Percentiles rank a stretch among this genome's conserved stretches.
phyloP scores from a whole-genome alignment of 257 asterid genomes.

The Primulina eburnea region DNA sequence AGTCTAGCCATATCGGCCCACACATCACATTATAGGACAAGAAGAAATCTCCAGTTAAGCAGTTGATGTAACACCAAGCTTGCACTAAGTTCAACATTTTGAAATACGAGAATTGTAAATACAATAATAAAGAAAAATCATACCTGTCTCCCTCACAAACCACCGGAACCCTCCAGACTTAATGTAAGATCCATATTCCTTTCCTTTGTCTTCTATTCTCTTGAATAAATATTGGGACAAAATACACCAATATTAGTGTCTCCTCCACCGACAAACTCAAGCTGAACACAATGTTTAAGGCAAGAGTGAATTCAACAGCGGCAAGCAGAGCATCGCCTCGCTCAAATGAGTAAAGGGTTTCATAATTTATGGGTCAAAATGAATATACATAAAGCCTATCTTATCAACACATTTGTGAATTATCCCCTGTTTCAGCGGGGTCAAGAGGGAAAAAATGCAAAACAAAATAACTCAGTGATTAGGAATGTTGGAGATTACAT shows the following conservation, averaged over 20 bases:
- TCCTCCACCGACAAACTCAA: slow-evolving; percentile 9
- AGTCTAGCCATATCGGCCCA: not conserved
- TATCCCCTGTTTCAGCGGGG: not conserved
- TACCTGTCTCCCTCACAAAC: slow-evolving; percentile 99
- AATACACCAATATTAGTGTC: slow-evolving; percentile 23
- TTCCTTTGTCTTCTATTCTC: slow-evolving; percentile 90
- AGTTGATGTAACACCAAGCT: no score
- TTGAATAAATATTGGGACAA: slow-evolving; percentile 23
- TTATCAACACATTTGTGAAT: not conserved
- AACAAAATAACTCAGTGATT: not conserved
- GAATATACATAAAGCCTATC: not conserved
- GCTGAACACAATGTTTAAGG: slow-evolving; percentile 1
- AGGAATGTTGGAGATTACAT: slow-evolving; percentile 37
- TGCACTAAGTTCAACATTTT: not conserved
- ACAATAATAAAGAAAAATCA: slow-evolving; percentile 7
- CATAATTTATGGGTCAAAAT: not conserved
- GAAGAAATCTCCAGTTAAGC: not conserved
- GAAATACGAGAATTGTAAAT: not conserved
- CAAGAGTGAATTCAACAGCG: not conserved
- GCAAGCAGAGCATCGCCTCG: no score
- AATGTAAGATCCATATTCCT: slow-evolving; percentile 67
- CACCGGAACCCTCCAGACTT: slow-evolving; percentile 81
- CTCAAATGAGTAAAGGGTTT: not conserved
- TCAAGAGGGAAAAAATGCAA: not conserved
- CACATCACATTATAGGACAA: not conserved